Evolutionary conservation across 768 basidiomycete genomes (phyloP), one percentile per base, ranked within the genome.

Genomic region (Phylloporus sp.): DNA sequence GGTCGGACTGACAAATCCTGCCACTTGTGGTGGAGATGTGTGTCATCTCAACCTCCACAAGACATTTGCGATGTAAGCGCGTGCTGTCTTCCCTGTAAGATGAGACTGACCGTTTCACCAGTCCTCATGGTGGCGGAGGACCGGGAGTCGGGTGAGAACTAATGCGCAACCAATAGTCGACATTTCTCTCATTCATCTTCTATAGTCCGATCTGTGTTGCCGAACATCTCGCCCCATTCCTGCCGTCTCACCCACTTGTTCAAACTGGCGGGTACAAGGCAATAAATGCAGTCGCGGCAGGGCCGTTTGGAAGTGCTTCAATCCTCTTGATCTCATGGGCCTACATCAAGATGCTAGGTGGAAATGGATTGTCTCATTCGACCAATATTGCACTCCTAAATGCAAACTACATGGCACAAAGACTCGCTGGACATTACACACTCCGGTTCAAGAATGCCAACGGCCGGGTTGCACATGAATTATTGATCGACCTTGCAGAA

Each of bases 291-390:
- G 86, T 98, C 37, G 82, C 95, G 9, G 90, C 90, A 0, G 92
- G 88, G 2, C 96, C 93, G 0, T 98, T 82, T 62, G 95, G 96
- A 36, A 94, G 91, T 54, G 90, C 96, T 3, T 94, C 91, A 7
- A 93, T 99, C 59, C 83, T 90, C 38, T 76, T 94, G 50, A 97
- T 98, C 59, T 97, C 94, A 1, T 98, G 95, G 94, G 95, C 96
- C 11, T 99, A 96, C 68, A 90, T 96, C 77, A 95, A 90, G 72
- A 98, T 99, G 96, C 80, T 99, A n/a, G 96, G 96, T 22, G 95
- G 94, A 8, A 72, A 80, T 45, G 96, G 96, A 7, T 78, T 99
- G 22, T 79, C 82, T 20, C 79, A 91, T 49, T 84, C 92, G 1
- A 88, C 93, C 3, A 88, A 86, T 57, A 70, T 90, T 24, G 91